Evolutionary conservation across 257 asterid genomes (phyloP), one percentile per base, ranked within the genome.

Genomic region (Solanum dulcamara): DNA sequence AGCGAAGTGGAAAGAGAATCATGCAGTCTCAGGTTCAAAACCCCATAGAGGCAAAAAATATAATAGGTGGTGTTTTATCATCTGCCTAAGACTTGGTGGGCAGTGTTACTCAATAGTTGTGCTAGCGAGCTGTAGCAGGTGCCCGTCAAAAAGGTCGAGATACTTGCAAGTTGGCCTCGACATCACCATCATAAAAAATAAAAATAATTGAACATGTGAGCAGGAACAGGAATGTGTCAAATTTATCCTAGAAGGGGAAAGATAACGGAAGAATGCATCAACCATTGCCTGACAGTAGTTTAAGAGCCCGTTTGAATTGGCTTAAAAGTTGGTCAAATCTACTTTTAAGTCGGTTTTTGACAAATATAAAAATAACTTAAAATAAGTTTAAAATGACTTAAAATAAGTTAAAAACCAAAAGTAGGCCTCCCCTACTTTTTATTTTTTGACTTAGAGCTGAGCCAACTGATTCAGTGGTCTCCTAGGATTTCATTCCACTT

Each of bases 211-310:
- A 70, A 70, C 17, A 20, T 35, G 48, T 20, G 10, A 35, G 46
- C 46, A 35, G 79, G 48, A 70, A 70, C n/a, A 70, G 48, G 28
- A 20, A 70, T 9, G 17, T 4, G 48, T 35, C 79, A 70, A 1
- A 18, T 70, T 35, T 22, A 35, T 33, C 28, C 17, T 10, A 68
- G n/a, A 70, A 10, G 48, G 14, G 79, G 79, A 22, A 35, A 70
- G n/a, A 35, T 20, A 70, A 68, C 22, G 90, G 90, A 53, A 15
- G 66, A 92, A 91, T 77, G 93, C 66, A 77, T 91, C 93, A 11
- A 92, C 98, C 98, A 96, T 96, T 88, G 90, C 89, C 20, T 17
- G 84, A 37, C 18, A 60, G n/a, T 48, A 64, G 62, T 42, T 62
- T n/a, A 84, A 28, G 24, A n/a, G n/a, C n/a, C n/a, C n/a, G n/a